Conservation (phyloP, 805 yeast genomes). For the Wickerhamiella galacta region DNA sequence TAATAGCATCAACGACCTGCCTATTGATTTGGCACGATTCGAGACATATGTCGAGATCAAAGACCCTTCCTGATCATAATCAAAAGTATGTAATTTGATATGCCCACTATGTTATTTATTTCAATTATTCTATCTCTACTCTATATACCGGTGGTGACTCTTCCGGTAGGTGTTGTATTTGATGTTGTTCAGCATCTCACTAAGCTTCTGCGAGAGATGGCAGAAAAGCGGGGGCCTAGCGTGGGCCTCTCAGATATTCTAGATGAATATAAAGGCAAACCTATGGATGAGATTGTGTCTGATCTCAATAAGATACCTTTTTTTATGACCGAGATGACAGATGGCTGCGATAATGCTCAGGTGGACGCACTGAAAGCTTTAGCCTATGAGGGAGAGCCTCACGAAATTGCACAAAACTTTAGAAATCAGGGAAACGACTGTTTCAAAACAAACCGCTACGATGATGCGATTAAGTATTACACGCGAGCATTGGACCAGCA, state of each 20-base stretch:
- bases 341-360: slow-evolving; percentile 36
- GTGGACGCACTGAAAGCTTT: slow-evolving; percentile 81
- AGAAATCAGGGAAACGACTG: slow-evolving; percentile 87
- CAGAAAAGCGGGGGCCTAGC: too few species aligned
- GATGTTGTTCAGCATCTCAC: too few species aligned
- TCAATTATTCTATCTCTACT: too few species aligned
- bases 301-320: slow-evolving; percentile 79
- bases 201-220: too few species aligned
- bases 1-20: slow-evolving; percentile 34
- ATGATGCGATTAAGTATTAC: slow-evolving; percentile 63
- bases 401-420: slow-evolving; percentile 78
- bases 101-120: too few species aligned
- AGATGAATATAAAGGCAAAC: slow-evolving; percentile 30
- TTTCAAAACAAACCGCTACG: slow-evolving; percentile 52
- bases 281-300: slow-evolving; percentile 56
- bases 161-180: too few species aligned
- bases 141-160: too few species aligned
- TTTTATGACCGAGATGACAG: slow-evolving; percentile 80
- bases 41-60: slow-evolving; percentile 33
- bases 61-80: slow-evolving; percentile 27
- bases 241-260: slow-evolving; percentile 11
- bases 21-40: slow-evolving; percentile 37
- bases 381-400: slow-evolving; percentile 91
- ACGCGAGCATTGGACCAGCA: slow-evolving; percentile 62
- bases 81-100: too few species aligned